Conservation (phyloP, 106 monocot species). For the Acorus gramineus region DNA sequence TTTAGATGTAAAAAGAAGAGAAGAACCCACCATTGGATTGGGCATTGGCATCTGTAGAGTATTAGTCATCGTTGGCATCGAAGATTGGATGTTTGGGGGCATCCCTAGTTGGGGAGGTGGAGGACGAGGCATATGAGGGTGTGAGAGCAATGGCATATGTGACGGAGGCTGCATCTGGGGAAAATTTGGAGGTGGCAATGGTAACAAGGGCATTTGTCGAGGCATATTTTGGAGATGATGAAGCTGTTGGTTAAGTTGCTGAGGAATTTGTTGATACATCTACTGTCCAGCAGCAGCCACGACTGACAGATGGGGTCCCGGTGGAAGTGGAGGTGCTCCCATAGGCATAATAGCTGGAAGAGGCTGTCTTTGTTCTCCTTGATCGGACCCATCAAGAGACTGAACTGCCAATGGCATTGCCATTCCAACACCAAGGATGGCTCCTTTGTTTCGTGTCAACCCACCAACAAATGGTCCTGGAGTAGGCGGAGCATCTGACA, state of each 20-base stretch:
- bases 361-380: slow-evolving; percentile 53
- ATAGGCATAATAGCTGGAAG: slow-evolving; percentile 45
- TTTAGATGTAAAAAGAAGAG: not conserved
- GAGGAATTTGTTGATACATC: slow-evolving; percentile 42
- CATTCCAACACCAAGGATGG: slow-evolving; percentile 84
- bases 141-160: slow-evolving; percentile 45
- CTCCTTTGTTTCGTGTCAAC: slow-evolving; percentile 67
- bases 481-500: slow-evolving; percentile 52
- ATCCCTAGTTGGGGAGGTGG: slow-evolving; percentile 41
- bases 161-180: slow-evolving; percentile 56
- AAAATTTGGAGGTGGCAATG: slow-evolving; percentile 50
- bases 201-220: slow-evolving; percentile 49
- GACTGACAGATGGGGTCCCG: slow-evolving; percentile 91
- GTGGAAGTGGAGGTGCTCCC: slow-evolving; percentile 86
- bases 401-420: slow-evolving; percentile 60
- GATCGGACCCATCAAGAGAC: slow-evolving; percentile 60
- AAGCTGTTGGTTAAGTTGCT: slow-evolving; percentile 41
- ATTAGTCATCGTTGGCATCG: slow-evolving; percentile 30
- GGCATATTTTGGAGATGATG: slow-evolving; percentile 37
- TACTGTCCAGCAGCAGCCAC: slow-evolving; percentile 64
- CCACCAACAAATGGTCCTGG: slow-evolving; percentile 74
- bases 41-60: slow-evolving; percentile 37
- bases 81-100: slow-evolving; percentile 16
- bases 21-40: slow-evolving; percentile 62
- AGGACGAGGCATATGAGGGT: slow-evolving; percentile 40